Conservation (phyloP, 768 basidiomycete genomes). For the Tubosaeta sp. region DNA sequence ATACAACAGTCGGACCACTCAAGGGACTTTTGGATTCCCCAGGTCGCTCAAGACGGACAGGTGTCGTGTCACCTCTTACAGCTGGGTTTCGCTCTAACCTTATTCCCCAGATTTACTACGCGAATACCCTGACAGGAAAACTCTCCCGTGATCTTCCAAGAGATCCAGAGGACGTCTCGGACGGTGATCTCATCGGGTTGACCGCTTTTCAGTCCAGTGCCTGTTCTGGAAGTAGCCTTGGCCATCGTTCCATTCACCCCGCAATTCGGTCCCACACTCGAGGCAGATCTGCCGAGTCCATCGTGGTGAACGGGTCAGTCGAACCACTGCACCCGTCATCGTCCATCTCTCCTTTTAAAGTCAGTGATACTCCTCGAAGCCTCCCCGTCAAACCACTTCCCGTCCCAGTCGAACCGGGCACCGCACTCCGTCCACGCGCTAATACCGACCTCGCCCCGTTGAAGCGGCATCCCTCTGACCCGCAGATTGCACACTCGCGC, state of each 20-base stretch:
- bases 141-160: slow-evolving; percentile 76
- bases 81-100: not conserved
- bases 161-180: slow-evolving; percentile 52
- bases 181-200: slow-evolving; percentile 53
- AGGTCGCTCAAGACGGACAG: slow-evolving; percentile 76
- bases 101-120: slow-evolving; percentile 76
- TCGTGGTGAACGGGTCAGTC: not conserved
- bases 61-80: slow-evolving; percentile 38
- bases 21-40: slow-evolving; percentile 88
- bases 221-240: slow-evolving; percentile 47
- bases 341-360: not conserved
- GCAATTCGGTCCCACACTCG: slow-evolving; percentile 3
- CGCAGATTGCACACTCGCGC: slow-evolving; percentile 11
- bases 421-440: slow-evolving; percentile 19
- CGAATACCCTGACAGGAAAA: slow-evolving; percentile 80
- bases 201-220: slow-evolving; percentile 47
- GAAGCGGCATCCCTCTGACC: slow-evolving; percentile 5
- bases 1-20: slow-evolving; percentile 23
- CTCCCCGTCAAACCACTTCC: slow-evolving; percentile 6
- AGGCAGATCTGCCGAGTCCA: not conserved
- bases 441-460: slow-evolving; percentile 19
- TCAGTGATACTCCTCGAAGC: not conserved
- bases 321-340: not conserved
- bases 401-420: not conserved
- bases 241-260: slow-evolving; percentile 30